Evolutionary conservation across 768 basidiomycete species (phyloP).

Genomic region (Pulveroboletus frians): DNA sequence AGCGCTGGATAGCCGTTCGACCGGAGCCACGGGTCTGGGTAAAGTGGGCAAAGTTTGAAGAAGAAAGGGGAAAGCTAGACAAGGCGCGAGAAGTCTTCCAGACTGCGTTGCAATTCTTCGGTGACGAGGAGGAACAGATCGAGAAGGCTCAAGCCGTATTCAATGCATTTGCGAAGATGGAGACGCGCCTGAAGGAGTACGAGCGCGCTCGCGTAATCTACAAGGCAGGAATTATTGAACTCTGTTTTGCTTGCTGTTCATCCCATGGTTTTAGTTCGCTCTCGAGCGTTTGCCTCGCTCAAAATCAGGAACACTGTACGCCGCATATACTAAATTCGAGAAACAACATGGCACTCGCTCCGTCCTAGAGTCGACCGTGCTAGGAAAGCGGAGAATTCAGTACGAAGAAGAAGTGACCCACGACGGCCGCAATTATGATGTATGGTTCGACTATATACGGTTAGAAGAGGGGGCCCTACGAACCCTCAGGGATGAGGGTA

Average conservation of each 20-base stretch:
- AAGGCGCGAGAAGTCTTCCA: slow-evolving; percentile 85
- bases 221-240: slow-evolving; percentile 54
- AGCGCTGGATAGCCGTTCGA: slow-evolving; percentile 76
- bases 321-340: slow-evolving; percentile 95
- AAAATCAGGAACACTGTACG: slow-evolving; percentile 83
- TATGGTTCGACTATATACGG: slow-evolving; percentile 96
- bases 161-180: slow-evolving; percentile 94
- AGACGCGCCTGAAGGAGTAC: slow-evolving; percentile 91
- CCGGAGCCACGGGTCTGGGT: slow-evolving; percentile 80
- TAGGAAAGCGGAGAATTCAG: slow-evolving; percentile 96
- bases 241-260: neutral
- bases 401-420: slow-evolving; percentile 95
- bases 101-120: slow-evolving; percentile 85
- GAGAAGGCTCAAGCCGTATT: slow-evolving; percentile 88
- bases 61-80: slow-evolving; percentile 59
- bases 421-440: slow-evolving; percentile 92
- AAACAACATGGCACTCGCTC: slow-evolving; percentile 92
- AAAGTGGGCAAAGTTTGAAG: slow-evolving; percentile 86
- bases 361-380: slow-evolving; percentile 87
- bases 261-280: slow-evolving; percentile 64
- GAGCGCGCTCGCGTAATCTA: slow-evolving; percentile 96
- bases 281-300: slow-evolving; percentile 86
- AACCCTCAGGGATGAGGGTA: slow-evolving; percentile 71
- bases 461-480: slow-evolving; percentile 85
- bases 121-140: slow-evolving; percentile 85